These are phyloP conservation scores for Thelonectria olida DNA, from an alignment of 2,329 filamentous ascomycete genomes.

Conservation along the genomic window DNA sequence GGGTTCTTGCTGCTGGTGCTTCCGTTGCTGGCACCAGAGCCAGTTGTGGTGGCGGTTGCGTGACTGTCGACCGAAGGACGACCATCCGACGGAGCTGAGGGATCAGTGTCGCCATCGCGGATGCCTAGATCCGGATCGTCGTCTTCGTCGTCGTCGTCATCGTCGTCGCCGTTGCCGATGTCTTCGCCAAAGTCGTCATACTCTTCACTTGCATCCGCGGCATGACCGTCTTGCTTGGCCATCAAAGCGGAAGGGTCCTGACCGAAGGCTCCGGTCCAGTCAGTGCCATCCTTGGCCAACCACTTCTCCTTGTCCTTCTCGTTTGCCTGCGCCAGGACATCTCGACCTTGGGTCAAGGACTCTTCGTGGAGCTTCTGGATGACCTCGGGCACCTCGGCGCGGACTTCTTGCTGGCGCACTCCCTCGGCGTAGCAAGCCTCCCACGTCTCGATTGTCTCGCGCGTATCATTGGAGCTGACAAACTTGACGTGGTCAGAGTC, in stretches of 20 bases:
- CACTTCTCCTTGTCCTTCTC: conserved; percentile 80
- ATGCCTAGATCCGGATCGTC: conserved; percentile 66
- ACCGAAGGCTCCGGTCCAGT: conserved; percentile 90
- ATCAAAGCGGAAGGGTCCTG: conserved; percentile 70
- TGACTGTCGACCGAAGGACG: conserved; percentile 53
- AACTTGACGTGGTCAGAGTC: conserved; percentile 87
- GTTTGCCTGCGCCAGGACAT: conserved; percentile 78
- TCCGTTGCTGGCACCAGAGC: conserved; percentile 43
- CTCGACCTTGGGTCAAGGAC: conserved; percentile 80
- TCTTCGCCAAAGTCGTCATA: conserved; percentile 51
- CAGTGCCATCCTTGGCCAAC: conserved; percentile 80
- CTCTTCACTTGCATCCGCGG: conserved; percentile 48
- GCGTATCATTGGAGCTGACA: conserved; percentile 84
- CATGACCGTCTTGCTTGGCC: conserved; percentile 41
- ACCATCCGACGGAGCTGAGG: conserved; percentile 39
- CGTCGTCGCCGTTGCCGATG: conserved; percentile 35
- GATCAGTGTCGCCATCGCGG: conserved; percentile 59
- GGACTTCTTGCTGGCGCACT: conserved; percentile 76
- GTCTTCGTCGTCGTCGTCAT: conserved; percentile 39
- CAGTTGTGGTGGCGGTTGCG: conserved; percentile 43
- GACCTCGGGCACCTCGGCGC: conserved; percentile 75
- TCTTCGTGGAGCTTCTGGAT: conserved; percentile 83
- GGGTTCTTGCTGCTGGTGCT: conserved; percentile 59
- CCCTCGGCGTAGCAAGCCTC: conserved; percentile 91
- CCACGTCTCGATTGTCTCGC: conserved; percentile 95